A percentile compares a stretch with the other conserved stretches of the same genome.
These are phyloP conservation scores for Russula olivacea DNA, from an alignment of 768 basidiomycete species.

Conservation along the genomic window DNA sequence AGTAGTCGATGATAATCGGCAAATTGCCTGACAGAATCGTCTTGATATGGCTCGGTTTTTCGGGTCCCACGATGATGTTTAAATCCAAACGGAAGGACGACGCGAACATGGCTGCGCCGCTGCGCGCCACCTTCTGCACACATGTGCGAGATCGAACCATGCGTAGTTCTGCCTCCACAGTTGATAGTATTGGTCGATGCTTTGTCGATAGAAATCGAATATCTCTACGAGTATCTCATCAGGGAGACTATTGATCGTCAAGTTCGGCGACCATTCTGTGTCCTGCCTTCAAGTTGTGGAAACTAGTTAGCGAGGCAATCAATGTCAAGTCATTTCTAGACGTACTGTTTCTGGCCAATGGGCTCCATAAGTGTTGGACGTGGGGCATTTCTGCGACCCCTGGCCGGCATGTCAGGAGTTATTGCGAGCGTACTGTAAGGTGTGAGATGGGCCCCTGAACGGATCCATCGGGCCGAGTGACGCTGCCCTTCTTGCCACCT, in stretches of 20 bases:
- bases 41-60: not conserved
- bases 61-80: not conserved
- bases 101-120: not conserved
- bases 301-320: not conserved
- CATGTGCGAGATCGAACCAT: not conserved
- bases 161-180: too few species aligned
- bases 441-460: too few species aligned
- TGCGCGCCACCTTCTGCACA: constrained; percentile 5
- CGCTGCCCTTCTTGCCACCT: too few species aligned
- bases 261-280: too few species aligned
- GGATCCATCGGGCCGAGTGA: too few species aligned
- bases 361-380: too few species aligned
- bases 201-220: not conserved
- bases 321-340: not conserved
- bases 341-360: too few species aligned
- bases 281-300: not conserved
- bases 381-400: too few species aligned
- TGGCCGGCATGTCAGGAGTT: too few species aligned
- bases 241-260: too few species aligned
- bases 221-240: not conserved
- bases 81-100: not conserved
- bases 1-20: not conserved
- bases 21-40: not conserved
- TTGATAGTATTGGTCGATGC: too few species aligned
- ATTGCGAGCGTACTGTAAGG: too few species aligned